Evolutionary conservation across 306 rosid species (phyloP).

Genomic region (Vicia villosa): DNA sequence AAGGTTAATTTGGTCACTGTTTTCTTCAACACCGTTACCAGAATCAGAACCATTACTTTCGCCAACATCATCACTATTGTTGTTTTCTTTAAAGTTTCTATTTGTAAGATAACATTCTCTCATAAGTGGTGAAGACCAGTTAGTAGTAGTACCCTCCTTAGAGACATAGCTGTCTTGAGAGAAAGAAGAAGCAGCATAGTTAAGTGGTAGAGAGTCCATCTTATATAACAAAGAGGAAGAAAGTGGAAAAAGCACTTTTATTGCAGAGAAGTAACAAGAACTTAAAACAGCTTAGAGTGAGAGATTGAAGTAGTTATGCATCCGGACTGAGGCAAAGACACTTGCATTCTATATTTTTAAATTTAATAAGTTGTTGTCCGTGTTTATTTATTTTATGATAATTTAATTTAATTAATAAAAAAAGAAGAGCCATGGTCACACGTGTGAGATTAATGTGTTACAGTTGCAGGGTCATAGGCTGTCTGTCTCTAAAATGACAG

Average conservation of each 20-base stretch:
- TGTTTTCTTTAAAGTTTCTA: constrained; percentile 55
- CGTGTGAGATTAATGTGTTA: constrained; percentile 65
- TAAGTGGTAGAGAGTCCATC: constrained; percentile 65
- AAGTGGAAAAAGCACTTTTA: constrained; percentile 9
- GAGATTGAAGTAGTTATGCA: constrained; percentile 47
- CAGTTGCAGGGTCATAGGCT: constrained; percentile 49
- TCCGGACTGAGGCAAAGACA: constrained; percentile 47
- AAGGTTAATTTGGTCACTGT: constrained; percentile 31
- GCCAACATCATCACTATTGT: constrained; percentile 34
- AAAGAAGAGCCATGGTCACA: constrained; percentile 47
- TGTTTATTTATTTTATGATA: constrained; percentile 29
- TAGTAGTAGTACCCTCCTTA: constrained; percentile 34
- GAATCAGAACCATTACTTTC: constrained; percentile 57
- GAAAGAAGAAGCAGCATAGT: constrained; percentile 57
- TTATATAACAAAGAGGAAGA: neutral
- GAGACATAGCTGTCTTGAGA: constrained; percentile 48
- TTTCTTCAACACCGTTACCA: constrained; percentile 53
- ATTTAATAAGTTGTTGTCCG: constrained; percentile 39
- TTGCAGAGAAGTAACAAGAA: constrained; percentile 17
- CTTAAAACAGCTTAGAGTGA: constrained; percentile 32
- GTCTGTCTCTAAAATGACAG: constrained; percentile 70
- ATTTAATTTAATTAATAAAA: neutral
- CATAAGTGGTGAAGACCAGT: constrained; percentile 55
- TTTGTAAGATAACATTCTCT: constrained; percentile 38
- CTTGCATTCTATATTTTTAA: constrained; percentile 35